Base-by-base conservation (phyloP, 768 basidiomycete genomes). In the Hericium coralloides region DNA sequence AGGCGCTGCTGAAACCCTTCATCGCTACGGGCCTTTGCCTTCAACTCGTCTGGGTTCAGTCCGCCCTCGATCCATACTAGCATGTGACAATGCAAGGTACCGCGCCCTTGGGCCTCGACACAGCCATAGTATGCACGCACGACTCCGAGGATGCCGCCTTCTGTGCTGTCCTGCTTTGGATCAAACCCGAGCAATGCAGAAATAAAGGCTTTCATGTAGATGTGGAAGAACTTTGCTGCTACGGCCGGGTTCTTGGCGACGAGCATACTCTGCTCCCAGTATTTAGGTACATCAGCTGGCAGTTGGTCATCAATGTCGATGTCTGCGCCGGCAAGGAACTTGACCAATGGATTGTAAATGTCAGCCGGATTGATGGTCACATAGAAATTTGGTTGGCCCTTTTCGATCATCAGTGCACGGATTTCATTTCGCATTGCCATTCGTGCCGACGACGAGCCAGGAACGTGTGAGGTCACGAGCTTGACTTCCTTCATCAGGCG, bases 331-430 rank as follows among this genome's bases (percentile, higher is more conserved):
- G 68, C 67, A 0, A 78, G 52, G 53, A 78, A 70, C 38, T 70
- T 69, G 0, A 80, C 69, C 2, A 80, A 1, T 1, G 76, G 76
- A 61, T 74, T 76, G 41, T 73, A 69, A 0, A 73, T 60, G 55
- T 76, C 75, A n/a, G 70, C 69, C 23, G 77, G 77, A 64, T 78
- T 78, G 4, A 77, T 68, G 0, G 77, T 80, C 1, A 80, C 54
- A 58, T 67, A 80, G 26, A 78, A 74, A 22, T 61, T 70, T 4
- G 75, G 76, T 1, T 73, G 10, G 0, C 77, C 75, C n/a, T 68
- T 57, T 8, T 52, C 50, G 1, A 37, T 37, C 20, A 26, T 52
- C 26, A 52, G 36, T 9, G 50, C 50, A 1, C 50, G 23, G 1
- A 52, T 36, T 15, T 52, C 26, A 15, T 52, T 52, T 12, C 50